Percentiles rank a stretch among this genome's conserved stretches.
These are phyloP conservation scores for Nicotiana tomentosiformis DNA, from an alignment of 257 asterid species.

Conservation along the genomic window DNA sequence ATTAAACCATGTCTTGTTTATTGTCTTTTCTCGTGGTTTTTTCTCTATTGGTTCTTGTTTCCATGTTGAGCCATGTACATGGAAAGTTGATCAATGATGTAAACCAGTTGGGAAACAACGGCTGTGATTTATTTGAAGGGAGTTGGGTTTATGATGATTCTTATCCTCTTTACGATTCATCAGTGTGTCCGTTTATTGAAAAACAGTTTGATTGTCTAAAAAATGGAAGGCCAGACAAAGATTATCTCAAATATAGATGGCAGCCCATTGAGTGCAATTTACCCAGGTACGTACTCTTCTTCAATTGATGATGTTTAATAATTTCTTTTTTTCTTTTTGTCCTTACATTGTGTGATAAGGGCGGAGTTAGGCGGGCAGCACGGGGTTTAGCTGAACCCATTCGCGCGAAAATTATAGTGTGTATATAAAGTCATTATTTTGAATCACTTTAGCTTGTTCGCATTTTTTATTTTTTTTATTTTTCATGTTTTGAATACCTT, in stretches of 20 bases:
- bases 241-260: constrained; percentile 30
- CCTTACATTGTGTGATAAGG: neutral
- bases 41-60: neutral
- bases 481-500: too few species aligned
- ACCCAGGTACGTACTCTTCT: constrained; percentile 18
- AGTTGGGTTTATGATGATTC: constrained; percentile 25
- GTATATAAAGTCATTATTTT: too few species aligned
- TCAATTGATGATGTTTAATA: neutral
- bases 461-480: too few species aligned
- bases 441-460: too few species aligned
- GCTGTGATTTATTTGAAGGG: constrained; percentile 28
- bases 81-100: neutral
- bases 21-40: too few species aligned
- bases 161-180: constrained; percentile 20
- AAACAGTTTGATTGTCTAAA: constrained; percentile 23
- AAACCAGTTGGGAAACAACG: neutral
- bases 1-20: neutral
- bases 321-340: neutral
- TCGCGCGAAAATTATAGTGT: too few species aligned
- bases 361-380: too few species aligned
- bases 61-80: neutral
- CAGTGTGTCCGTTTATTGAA: constrained; percentile 23
- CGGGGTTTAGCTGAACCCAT: too few species aligned
- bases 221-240: constrained; percentile 25
- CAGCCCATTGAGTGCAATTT: constrained; percentile 22